Percentiles rank a stretch among this genome's conserved stretches.
Conservation (phyloP, 1,139 yeast species). For the Casaregolazyma suthepensis region DNA sequence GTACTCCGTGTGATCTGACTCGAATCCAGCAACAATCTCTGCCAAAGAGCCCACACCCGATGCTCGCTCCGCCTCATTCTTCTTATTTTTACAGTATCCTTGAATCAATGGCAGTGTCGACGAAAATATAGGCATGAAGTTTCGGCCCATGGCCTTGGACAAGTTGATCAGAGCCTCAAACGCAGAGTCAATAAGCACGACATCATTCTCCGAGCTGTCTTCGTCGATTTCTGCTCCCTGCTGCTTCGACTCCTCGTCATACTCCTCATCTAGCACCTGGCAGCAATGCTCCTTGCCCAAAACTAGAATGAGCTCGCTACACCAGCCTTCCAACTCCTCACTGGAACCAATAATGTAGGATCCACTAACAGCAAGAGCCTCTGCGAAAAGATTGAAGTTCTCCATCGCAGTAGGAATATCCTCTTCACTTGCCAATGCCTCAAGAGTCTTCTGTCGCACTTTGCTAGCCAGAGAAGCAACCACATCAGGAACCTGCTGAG, state of each 20-base stretch:
- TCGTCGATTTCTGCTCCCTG: conserved; percentile 39
- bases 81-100: conserved; percentile 53
- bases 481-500: conserved; percentile 25
- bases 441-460: conserved; percentile 61
- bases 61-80: conserved; percentile 66
- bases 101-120: conserved; percentile 66
- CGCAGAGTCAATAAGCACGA: conserved; percentile 76
- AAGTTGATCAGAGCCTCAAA: conserved; percentile 77
- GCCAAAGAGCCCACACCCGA: conserved; percentile 87
- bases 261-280: conserved; percentile 55
- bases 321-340: conserved; percentile 55
- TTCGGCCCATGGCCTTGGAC: conserved; percentile 67
- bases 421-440: conserved; percentile 66
- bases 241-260: conserved; percentile 34
- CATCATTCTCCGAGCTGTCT: conserved; percentile 84
- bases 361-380: conserved; percentile 67
- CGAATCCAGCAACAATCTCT: conserved; percentile 76
- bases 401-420: conserved; percentile 75
- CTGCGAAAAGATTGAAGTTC: conserved; percentile 68
- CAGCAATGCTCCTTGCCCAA: conserved; percentile 78
- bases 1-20: conserved; percentile 54
- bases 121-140: conserved; percentile 65
- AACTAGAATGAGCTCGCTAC: conserved; percentile 63
- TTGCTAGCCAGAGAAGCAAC: conserved; percentile 56
- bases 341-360: conserved; percentile 59